Conservation (phyloP, 805 yeast genomes). For the Hanseniaspora jakobsenii region DNA sequence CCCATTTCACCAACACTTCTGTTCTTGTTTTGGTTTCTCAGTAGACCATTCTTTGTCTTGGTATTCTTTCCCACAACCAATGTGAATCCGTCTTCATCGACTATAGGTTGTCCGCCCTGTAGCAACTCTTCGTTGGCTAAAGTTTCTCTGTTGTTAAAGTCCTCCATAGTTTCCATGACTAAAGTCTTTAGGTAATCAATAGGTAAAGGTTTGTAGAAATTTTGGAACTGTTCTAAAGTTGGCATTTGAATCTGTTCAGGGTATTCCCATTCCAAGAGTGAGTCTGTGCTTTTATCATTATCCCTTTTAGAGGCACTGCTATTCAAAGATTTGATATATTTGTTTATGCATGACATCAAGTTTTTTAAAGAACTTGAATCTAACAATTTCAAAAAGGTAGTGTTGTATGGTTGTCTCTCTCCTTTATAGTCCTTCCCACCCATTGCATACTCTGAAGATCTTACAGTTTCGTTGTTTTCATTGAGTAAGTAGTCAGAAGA, state of each 20-base stretch:
- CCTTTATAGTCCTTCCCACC: constrained; percentile 23
- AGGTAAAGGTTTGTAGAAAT: constrained; percentile 34
- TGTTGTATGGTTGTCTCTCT: constrained; percentile 53
- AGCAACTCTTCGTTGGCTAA: constrained; percentile 45
- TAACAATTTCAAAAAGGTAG: constrained; percentile 61
- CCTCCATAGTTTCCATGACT: constrained; percentile 50
- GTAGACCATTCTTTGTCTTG: constrained; percentile 36
- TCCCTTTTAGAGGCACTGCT: too few species aligned
- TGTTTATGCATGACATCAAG: constrained; percentile 45
- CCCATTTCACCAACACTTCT: constrained; percentile 17
- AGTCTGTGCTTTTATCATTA: constrained; percentile 30
- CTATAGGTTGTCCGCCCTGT: constrained; percentile 38
- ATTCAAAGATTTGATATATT: constrained; percentile 42
- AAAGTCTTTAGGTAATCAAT: constrained; percentile 40
- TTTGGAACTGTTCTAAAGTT: constrained; percentile 34
- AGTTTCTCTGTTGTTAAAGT: constrained; percentile 60
- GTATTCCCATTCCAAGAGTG: constrained; percentile 30
- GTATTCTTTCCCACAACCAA: constrained; percentile 79
- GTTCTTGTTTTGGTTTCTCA: constrained; percentile 32
- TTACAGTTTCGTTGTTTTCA: constrained; percentile 8
- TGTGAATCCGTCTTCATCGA: constrained; percentile 91
- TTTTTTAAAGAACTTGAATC: constrained; percentile 50
- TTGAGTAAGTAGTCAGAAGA: constrained; percentile 37
- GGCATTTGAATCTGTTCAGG: constrained; percentile 19
- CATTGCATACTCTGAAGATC: constrained; percentile 27